Evolutionary conservation across 257 asterid species (phyloP).

Genomic region (Plectranthus barbatus): DNA sequence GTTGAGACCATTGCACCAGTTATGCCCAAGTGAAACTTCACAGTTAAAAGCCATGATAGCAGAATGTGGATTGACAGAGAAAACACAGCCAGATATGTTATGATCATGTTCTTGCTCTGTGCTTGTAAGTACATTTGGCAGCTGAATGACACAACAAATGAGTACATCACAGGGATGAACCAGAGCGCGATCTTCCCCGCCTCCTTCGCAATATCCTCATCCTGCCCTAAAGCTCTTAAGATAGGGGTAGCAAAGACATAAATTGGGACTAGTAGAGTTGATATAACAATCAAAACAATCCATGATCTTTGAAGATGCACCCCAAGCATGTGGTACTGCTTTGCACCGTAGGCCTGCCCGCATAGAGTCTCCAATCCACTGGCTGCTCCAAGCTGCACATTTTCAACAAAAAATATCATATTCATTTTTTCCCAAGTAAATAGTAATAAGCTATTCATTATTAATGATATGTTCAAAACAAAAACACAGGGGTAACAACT

Average conservation of each 20-base stretch:
- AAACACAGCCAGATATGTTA: constrained; percentile 49
- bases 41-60: constrained; percentile 58
- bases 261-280: constrained; percentile 39
- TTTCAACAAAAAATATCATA: too few species aligned
- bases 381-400: constrained; percentile 63
- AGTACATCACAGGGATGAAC: constrained; percentile 55
- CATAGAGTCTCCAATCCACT: constrained; percentile 73
- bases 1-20: constrained; percentile 62
- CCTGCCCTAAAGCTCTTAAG: constrained; percentile 60
- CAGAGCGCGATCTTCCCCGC: constrained; percentile 42
- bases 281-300: constrained; percentile 32
- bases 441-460: too few species aligned
- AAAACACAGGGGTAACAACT: too few species aligned
- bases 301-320: constrained; percentile 74
- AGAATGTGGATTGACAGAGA: constrained; percentile 40
- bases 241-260: constrained; percentile 46
- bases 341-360: constrained; percentile 86
- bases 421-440: too few species aligned
- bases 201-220: constrained; percentile 33
- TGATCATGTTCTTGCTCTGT: constrained; percentile 69
- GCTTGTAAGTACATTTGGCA: constrained; percentile 81
- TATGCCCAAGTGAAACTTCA: constrained; percentile 41
- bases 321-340: constrained; percentile 75
- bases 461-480: too few species aligned
- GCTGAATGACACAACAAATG: constrained; percentile 42